Base-by-base conservation (phyloP, 768 basidiomycete genomes). In the Pisolithus orientalis region DNA sequence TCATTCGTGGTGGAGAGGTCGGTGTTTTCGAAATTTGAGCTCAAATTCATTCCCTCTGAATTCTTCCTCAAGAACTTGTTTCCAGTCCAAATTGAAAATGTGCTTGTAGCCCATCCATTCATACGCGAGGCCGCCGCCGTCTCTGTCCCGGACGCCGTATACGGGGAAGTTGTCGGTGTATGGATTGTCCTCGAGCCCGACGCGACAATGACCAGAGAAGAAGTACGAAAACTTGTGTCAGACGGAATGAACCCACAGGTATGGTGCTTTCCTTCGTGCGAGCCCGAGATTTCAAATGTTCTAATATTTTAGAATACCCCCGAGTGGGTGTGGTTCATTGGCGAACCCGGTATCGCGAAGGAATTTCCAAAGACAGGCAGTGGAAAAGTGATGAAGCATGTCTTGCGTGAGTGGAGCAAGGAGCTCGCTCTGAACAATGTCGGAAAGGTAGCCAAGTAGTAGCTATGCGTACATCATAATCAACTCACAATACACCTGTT, bases 1-100 rank as follows among this genome's bases (percentile, higher is more conserved):
- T 92, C 58, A 91, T 92, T 56, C 84, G 90, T 17, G 90, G 88
- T 16, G 90, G 90, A 56, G 90, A 92, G 76, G 86, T 85, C 54
- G 10, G 69, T 44, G 16, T 6, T 10, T 37, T 27, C 4, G 27
- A 37, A 11, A 7, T 28, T 40, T 37, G 34, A n/a, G 2, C 1
- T 38, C 25, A 6, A 1, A 1, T 2, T 10, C 4, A 9, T 21
- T 29, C 39, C 0, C 39, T 3, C 28, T 39, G 37, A 55, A 21
- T 13, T 14, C 31, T 29, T 49, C 46, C 16, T 37, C n/a, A 56
- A 89, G 82, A 89, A 94, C 67, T 70, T 94, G 50, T 87, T 88
- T 67, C 85, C 92, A 4, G 81, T 91, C 43, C 83, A 90, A 62
- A 91, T 93, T 32, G 90, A 93, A 70, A 89, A 92, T 53, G 79